Base-by-base conservation (phyloP, 2,329 filamentous ascomycete species). In the Aureobasidium vineae region DNA sequence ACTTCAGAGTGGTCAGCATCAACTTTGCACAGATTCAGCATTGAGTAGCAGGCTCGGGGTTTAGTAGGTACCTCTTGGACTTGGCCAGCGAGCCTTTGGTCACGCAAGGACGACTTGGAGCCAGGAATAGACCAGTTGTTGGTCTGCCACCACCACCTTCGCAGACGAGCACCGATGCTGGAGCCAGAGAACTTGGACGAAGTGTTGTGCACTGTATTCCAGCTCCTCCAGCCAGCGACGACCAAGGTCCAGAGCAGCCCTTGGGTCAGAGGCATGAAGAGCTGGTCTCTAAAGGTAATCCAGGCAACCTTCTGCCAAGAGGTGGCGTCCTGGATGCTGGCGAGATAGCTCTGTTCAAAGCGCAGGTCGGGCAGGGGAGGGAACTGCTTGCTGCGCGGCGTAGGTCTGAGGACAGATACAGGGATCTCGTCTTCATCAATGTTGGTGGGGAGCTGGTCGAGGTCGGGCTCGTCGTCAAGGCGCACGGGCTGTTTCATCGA, bases 271-370 rank as follows among this genome's bases (percentile, higher is more conserved):
- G 94, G 94, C 80, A 98, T 88, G 73, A 97, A 78, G 67, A 97
- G 82, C 85, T 97, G 95, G 78, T 99, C 95, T 73, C 91, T 84
- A 41, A 90, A 77, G 21, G 95, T 99, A 71, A 99, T 94, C 81
- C 89, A 90, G 8, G 86, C 84, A 38, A 99, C 86, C 76, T 87
- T 86, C 81, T 90, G 88, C 87, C 88, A 93, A 28, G 86, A 88
- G 70, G 95, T 86, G 41, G 92, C 92, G 66, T 86, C 83, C 70
- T 89, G 86, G 72, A 99, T 90, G 79, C 92, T 96, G 72, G 90
- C 89, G 65, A 99, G 85, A 78, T 99, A 99, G 83, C 93, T 97
- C 84, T 99, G 95, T 80, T 99, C 95, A 79, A 98, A 98, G 50
- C 95, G 87, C 71, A 99, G 82, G 79, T 99, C 95, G 4, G 87